phyloP scores from a whole-genome alignment of 2,329 filamentous ascomycete genomes.

The Penicillium aurantiogriseum region DNA sequence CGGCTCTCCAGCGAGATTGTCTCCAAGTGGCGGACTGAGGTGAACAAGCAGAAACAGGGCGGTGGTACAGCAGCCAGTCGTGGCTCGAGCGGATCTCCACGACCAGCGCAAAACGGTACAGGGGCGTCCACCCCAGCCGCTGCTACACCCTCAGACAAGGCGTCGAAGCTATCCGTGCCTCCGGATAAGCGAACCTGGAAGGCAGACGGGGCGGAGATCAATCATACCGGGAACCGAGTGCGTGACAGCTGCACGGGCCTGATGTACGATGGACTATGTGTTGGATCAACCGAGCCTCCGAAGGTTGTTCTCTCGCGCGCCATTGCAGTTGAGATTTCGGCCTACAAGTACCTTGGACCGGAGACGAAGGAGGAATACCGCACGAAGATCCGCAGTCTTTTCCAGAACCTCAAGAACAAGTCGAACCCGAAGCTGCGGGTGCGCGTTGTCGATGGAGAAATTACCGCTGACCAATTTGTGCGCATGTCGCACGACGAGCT shows the following conservation, averaged over 20 bases:
- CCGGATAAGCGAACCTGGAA: constrained; percentile 79
- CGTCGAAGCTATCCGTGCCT: constrained; percentile 55
- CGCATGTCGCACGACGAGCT: constrained; percentile 87
- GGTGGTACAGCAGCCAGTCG: constrained; percentile 41
- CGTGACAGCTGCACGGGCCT: constrained; percentile 87
- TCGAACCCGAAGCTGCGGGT: constrained; percentile 75
- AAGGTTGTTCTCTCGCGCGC: constrained; percentile 66
- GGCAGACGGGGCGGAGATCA: constrained; percentile 74
- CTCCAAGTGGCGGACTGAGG: constrained; percentile 57
- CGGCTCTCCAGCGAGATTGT: constrained; percentile 79
- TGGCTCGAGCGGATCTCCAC: constrained; percentile 40
- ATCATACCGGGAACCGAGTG: constrained; percentile 68
- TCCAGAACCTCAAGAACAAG: constrained; percentile 91
- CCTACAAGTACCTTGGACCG: constrained; percentile 66
- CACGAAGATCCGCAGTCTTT: constrained; percentile 85
- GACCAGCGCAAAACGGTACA: constrained; percentile 53
- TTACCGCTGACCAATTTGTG: constrained; percentile 72
- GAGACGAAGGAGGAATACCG: constrained; percentile 74
- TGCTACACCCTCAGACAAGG: constrained; percentile 47
- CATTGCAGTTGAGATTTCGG: constrained; percentile 73
- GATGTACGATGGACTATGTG: constrained; percentile 88
- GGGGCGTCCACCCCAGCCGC: constrained; percentile 49
- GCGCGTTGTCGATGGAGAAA: constrained; percentile 72
- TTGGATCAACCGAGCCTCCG: constrained; percentile 59
- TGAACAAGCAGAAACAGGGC: constrained; percentile 49